phyloP scores from a whole-genome alignment of 2,329 filamentous ascomycete genomes.

The Tolypocladium nubicola region DNA sequence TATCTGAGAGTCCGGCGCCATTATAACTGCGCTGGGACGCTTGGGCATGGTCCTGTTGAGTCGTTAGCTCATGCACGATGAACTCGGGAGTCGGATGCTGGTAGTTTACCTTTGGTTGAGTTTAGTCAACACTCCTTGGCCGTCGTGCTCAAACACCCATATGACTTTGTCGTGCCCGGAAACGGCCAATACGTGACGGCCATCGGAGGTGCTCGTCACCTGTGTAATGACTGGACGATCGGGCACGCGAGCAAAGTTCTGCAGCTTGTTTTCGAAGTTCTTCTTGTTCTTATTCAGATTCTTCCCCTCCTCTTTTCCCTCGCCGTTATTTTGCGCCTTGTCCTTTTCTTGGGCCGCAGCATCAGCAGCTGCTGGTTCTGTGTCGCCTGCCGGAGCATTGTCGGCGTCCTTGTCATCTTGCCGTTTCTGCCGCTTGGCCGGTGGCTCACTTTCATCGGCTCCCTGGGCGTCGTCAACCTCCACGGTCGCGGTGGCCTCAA shows the following conservation, averaged over 20 bases:
- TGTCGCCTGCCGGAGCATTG: background rate
- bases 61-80: slow-evolving; percentile 12
- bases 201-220: slow-evolving; percentile 52
- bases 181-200: slow-evolving; percentile 61
- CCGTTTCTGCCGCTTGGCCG: slow-evolving; percentile 24
- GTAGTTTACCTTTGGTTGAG: slow-evolving; percentile 57
- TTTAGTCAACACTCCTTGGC: slow-evolving; percentile 50
- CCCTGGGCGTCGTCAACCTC: slow-evolving; percentile 8
- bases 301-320: slow-evolving; percentile 11
- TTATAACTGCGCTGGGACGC: slow-evolving; percentile 64
- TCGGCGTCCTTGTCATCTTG: slow-evolving; percentile 12
- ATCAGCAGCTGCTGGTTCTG: background rate
- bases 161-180: slow-evolving; percentile 89
- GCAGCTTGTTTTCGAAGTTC: slow-evolving; percentile 16
- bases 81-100: background rate
- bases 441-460: slow-evolving; percentile 18
- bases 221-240: slow-evolving; percentile 58
- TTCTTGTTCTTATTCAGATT: slow-evolving; percentile 11
- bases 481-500: slow-evolving; percentile 2
- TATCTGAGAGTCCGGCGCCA: slow-evolving; percentile 64
- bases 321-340: slow-evolving; percentile 7
- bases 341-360: slow-evolving; percentile 5
- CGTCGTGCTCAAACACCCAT: slow-evolving; percentile 64
- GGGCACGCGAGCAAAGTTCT: slow-evolving; percentile 20
- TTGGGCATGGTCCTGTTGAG: slow-evolving; percentile 69